Percentiles rank a stretch among this genome's conserved stretches.
Evolutionary conservation across 768 basidiomycete genomes (phyloP).

Genomic region (Rhodotorula toruloides): DNA sequence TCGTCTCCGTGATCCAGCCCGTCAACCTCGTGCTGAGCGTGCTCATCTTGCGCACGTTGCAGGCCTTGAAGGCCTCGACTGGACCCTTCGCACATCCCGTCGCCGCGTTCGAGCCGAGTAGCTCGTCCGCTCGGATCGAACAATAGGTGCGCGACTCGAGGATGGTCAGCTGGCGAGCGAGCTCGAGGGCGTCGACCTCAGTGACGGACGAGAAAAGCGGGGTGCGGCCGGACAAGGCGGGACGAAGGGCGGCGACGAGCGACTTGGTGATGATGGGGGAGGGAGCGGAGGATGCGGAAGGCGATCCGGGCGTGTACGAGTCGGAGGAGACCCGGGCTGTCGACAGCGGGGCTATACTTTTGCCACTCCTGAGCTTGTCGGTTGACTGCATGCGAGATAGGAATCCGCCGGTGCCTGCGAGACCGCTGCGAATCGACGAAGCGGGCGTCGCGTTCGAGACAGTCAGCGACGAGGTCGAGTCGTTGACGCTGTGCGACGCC

Average conservation of each 20-base stretch:
- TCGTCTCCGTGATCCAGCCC: slow-evolving; percentile 92
- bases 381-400: slow-evolving; percentile 28
- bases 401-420: neutral
- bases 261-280: slow-evolving; percentile 79
- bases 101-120: slow-evolving; percentile 52
- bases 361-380: slow-evolving; percentile 40
- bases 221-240: slow-evolving; percentile 48
- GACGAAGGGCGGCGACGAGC: slow-evolving; percentile 61
- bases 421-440: neutral
- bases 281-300: slow-evolving; percentile 52
- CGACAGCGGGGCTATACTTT: slow-evolving; percentile 19
- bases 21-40: slow-evolving; percentile 87
- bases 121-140: slow-evolving; percentile 77
- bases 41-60: slow-evolving; percentile 76
- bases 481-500: slow-evolving; percentile 8
- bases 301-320: slow-evolving; percentile 44
- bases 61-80: slow-evolving; percentile 47
- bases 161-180: slow-evolving; percentile 87
- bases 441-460: neutral
- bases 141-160: slow-evolving; percentile 87
- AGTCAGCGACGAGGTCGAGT: slow-evolving; percentile 13
- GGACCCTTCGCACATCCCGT: too few species aligned
- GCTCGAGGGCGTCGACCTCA: slow-evolving; percentile 89
- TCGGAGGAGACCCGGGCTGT: slow-evolving; percentile 9
- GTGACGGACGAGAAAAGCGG: slow-evolving; percentile 58